Base-by-base conservation (phyloP, 225 moss, liverwort and hornwort species). In the Ulota crispa region DNA sequence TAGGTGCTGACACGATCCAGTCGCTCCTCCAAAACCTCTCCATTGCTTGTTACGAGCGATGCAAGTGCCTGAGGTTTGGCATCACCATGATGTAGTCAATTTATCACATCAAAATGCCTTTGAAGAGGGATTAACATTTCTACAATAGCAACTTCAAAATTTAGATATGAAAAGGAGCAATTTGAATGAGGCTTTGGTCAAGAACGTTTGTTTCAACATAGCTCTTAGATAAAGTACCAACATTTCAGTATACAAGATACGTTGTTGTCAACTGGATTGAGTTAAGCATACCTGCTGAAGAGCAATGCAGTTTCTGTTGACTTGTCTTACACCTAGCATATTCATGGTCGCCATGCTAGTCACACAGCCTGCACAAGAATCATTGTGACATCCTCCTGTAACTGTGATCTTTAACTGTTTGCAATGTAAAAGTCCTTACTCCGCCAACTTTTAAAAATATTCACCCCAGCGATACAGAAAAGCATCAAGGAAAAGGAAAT, bases 281-380 rank as follows among this genome's bases (percentile, higher is more conserved):
- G 37, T 64, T 34, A 64, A 70, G 28, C 57, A 72, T 68, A 92
- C 96, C 96, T 96, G 94, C 83, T 94, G 94, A 70, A 96, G 87
- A 37, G 96, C 96, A 70, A 92, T 94, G 88, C 94, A 93, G 64
- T 96, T 94, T 72, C 93, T 92, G 78, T 89, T 91, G 72, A 96
- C 93, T 87, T 96, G 96, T 52, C 96, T 86, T 28, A 96, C 91
- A 78, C 96, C 94, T 34, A 96, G 88, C 94, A 96, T 89, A 80
- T 96, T 96, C 79, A 96, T 84, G 75, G 93, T 85, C 56, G 65
- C 86, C 82, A 96, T 91, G 59, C 91, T 89, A 72, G 85, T 89
- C n/a, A n/a, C 54, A 96, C 67, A 83, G 89, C 89, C 96, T 96
- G 92, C 68, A 68, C 73, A 81, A 66, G 8, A 37, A 60, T 59